A percentile compares a stretch with the other conserved stretches of the same genome.
phyloP scores from a whole-genome alignment of 306 rosid genomes.

The Carpinus fangiana region DNA sequence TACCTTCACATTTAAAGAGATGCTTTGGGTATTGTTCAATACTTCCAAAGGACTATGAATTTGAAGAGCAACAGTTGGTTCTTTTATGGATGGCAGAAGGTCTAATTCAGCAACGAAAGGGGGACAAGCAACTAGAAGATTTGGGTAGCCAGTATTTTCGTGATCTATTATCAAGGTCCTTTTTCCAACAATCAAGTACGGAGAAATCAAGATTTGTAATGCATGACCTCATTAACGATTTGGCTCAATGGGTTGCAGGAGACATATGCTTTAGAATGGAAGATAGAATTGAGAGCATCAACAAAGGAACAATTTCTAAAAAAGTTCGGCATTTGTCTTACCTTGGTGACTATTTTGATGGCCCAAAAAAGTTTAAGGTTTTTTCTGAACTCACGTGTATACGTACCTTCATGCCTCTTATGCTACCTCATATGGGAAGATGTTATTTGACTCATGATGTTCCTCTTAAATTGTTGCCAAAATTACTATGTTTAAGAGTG shows the following conservation, averaged over 20 bases:
- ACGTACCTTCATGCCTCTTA: conserved; percentile 55
- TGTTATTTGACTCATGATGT: not conserved
- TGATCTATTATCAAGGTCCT: not conserved
- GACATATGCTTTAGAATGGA: accelerated
- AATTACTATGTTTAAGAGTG: not conserved
- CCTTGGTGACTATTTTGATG: not conserved
- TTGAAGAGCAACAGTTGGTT: not conserved
- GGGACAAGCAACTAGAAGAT: not conserved
- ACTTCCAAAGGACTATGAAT: not conserved
- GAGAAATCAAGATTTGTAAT: not conserved
- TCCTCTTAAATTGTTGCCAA: not conserved
- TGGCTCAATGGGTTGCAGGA: not conserved
- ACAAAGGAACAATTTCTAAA: not conserved
- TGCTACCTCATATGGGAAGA: conserved; percentile 30
- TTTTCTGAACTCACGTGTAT: conserved; percentile 21
- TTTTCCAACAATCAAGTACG: not conserved
- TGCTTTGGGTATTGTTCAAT: conserved; percentile 18
- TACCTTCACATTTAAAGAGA: not conserved
- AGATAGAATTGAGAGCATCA: accelerated
- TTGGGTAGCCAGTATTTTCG: not conserved
- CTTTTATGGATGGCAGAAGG: not conserved
- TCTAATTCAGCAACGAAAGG: not conserved
- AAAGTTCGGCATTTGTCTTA: not conserved
- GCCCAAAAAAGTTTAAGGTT: not conserved
- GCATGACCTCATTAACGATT: conserved; percentile 11